Evolutionary conservation across 1,139 yeast species (phyloP).

Genomic region (Lodderomyces jiufengensis): DNA sequence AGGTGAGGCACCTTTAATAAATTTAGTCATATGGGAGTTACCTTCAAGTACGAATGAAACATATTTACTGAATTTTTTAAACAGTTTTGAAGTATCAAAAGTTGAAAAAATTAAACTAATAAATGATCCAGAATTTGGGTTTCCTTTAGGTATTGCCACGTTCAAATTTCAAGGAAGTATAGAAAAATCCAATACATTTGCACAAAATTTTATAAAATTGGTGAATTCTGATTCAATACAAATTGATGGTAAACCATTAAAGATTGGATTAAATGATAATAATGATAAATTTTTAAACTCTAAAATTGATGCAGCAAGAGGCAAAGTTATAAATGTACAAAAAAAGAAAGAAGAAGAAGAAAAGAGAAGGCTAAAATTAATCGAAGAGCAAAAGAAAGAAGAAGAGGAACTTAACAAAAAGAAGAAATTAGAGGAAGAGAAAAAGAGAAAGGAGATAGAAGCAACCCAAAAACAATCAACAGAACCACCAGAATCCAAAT

Average conservation of each 20-base stretch:
- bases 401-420: conserved; percentile 18
- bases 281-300: conserved; percentile 27
- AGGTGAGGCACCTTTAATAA: conserved; percentile 72
- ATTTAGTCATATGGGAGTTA: conserved; percentile 67
- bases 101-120: conserved; percentile 53
- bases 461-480: conserved; percentile 7
- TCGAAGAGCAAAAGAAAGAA: conserved; percentile 14
- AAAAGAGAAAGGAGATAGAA: conserved; percentile 9
- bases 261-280: conserved; percentile 37
- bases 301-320: conserved; percentile 33
- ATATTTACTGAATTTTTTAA: conserved; percentile 50
- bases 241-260: conserved; percentile 39
- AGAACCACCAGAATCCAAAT: conserved; percentile 8
- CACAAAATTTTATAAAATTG: conserved; percentile 29
- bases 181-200: conserved; percentile 50
- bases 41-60: conserved; percentile 46
- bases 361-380: conserved; percentile 15
- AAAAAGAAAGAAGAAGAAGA: conserved; percentile 23
- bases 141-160: conserved; percentile 72
- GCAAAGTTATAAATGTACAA: conserved; percentile 31
- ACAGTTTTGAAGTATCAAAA: conserved; percentile 54
- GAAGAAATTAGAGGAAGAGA: conserved; percentile 10
- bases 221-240: conserved; percentile 29
- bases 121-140: conserved; percentile 73
- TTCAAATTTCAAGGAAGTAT: conserved; percentile 59